These are phyloP conservation scores for Phytopythium cucurbitacearum DNA, from an alignment of 352 stramenopile species.

Conservation along the genomic window DNA sequence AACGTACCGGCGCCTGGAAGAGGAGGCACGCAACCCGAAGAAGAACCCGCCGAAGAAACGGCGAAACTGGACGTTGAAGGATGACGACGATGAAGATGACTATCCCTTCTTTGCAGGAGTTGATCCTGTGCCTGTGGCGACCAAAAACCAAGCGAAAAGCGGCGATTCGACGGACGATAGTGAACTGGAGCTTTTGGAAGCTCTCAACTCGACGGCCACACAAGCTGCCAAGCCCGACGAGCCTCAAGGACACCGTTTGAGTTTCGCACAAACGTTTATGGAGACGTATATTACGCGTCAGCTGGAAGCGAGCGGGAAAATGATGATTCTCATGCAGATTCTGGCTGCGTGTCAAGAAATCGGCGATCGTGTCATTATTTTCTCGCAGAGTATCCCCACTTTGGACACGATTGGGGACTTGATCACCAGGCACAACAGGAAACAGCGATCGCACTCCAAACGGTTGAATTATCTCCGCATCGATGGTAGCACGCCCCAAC, in stretches of 20 bases:
- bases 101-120: conserved; percentile 21
- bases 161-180: conserved; percentile 23
- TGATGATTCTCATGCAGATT: conserved; percentile 84
- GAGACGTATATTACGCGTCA: conserved; percentile 43
- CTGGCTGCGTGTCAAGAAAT: conserved; percentile 61
- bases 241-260: conserved; percentile 45
- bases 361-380: conserved; percentile 84
- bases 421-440: conserved; percentile 59
- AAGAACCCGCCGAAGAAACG: conserved; percentile 16
- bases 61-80: conserved; percentile 15
- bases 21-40: conserved; percentile 37
- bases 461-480: conserved; percentile 73
- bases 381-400: conserved; percentile 87
- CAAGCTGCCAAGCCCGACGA: conserved; percentile 5
- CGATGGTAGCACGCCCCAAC: conserved; percentile 73
- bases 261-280: conserved; percentile 66
- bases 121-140: not conserved
- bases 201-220: conserved; percentile 9
- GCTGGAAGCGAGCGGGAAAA: conserved; percentile 79
- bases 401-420: conserved; percentile 76
- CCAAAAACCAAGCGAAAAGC: not conserved
- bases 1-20: conserved; percentile 58
- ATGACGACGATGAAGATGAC: conserved; percentile 58
- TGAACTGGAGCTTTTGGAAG: conserved; percentile 42
- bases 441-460: conserved; percentile 35